Base-by-base conservation (phyloP, 345 rosid genomes). In the Eucalyptus regnans region DNA sequence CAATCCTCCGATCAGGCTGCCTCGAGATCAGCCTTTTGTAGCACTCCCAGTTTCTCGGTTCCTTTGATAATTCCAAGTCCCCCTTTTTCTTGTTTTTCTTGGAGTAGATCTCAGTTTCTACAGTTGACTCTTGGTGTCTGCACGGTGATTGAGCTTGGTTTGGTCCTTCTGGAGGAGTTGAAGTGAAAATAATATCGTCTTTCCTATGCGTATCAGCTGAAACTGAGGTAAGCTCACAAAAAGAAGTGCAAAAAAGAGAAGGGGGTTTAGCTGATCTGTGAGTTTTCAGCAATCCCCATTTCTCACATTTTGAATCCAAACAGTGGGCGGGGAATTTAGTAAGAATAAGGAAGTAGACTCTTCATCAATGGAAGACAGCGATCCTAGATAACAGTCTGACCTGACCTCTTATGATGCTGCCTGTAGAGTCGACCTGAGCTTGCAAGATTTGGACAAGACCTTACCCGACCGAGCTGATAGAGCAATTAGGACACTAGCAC, bases 371-470 rank as follows among this genome's bases (percentile, higher is more conserved):
- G 88, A 87, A 14, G 66, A 27, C 87, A 76, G 86, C 58, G 62
- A 91, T 91, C 86, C 94, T 50, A 90, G 88, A 31, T 88, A 89
- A 84, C 49, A 88, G 49, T 88, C 92, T 43, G 96, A 94, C 86
- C 91, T 96, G 88, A 93, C 89, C 87, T 94, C 94, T 1, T 96
- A 95, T 41, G 98, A 94, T 91, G 92, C 80, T 71, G 99, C 98
- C 81, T 97, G 99, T 92, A 90, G 83, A 86, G 88, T 87, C 86
- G 99, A 97, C 62, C 96, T 95, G 4, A 93, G 90, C 87, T 93
- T 98, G 76, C 91, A 92, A 89, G 89, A 93, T 87, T 95, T 98
- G 49, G 98, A 98, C 92, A 86, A 89, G 2, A 88, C 91, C 52
- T 92, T 98, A 86, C 98, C 91, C 14, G 93, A 91, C 87, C 98